A percentile compares a stretch with the other conserved stretches of the same genome.
Evolutionary conservation across 192 early-diverging fungal genomes (phyloP).

Genomic region (Oehlia diaphana): DNA sequence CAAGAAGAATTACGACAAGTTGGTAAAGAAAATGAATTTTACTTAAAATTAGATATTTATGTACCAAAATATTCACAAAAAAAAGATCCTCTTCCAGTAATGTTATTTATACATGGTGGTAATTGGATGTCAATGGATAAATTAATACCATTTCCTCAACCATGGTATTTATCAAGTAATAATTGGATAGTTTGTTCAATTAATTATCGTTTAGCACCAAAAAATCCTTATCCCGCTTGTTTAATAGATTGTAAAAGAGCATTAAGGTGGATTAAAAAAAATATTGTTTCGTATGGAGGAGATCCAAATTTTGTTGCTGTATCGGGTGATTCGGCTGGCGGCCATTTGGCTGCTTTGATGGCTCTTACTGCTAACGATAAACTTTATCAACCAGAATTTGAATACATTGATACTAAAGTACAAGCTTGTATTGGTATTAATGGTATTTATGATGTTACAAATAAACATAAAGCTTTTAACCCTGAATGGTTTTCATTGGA

Average conservation of each 20-base stretch:
- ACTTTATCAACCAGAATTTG: slow-evolving; percentile 57
- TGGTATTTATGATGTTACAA: slow-evolving; percentile 49
- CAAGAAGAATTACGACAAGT: slow-evolving; percentile 16
- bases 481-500: not conserved
- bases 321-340: slow-evolving; percentile 52
- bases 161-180: slow-evolving; percentile 36
- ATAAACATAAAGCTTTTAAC: slow-evolving; percentile 13
- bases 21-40: slow-evolving; percentile 33
- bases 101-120: slow-evolving; percentile 29
- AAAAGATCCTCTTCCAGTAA: slow-evolving; percentile 35
- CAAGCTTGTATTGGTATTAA: slow-evolving; percentile 56
- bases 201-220: slow-evolving; percentile 53
- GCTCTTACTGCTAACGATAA: slow-evolving; percentile 49
- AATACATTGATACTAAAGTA: slow-evolving; percentile 51
- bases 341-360: slow-evolving; percentile 56
- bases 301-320: slow-evolving; percentile 63
- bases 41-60: slow-evolving; percentile 42
- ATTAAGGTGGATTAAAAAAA: slow-evolving; percentile 64
- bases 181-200: slow-evolving; percentile 64
- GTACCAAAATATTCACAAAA: slow-evolving; percentile 30
- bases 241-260: slow-evolving; percentile 68
- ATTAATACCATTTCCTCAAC: slow-evolving; percentile 54
- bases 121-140: slow-evolving; percentile 60
- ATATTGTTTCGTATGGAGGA: slow-evolving; percentile 63
- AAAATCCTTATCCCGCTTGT: slow-evolving; percentile 54